Base-by-base conservation (phyloP, 345 rosid species). In the Acer negundo region DNA sequence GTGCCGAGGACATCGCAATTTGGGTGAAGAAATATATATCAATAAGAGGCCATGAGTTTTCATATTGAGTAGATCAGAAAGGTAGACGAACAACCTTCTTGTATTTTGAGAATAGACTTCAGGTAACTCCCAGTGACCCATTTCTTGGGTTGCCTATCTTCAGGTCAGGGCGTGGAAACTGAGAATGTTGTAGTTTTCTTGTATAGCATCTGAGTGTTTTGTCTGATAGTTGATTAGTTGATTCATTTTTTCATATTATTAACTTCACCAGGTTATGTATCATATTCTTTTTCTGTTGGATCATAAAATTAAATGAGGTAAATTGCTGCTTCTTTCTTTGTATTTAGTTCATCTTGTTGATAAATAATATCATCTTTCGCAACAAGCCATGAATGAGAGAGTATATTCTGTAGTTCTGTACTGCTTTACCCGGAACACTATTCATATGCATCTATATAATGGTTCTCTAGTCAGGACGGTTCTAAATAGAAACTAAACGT, bases 1-100 rank as follows among this genome's bases (percentile, higher is more conserved):
- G 95, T 67, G 90, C 97, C 0, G 98, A 96, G 83, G 98, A 94
- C 77, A 89, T 94, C 35, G 88, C 97, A 24, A 92, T 96, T 72
- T 92, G 97, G 98, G 91, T 90, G 73, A 94, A 94, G 90, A 96
- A 94, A 69, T 87, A 91, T 69, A 94, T 92, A 74, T 96, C 97
- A 62, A n/a, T 88, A 22, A 81, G 98, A 28, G 97, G 97, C 23
- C 94, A 96, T 23, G 95, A 96, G 72, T 94, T 94, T 82, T 96
- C 99, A 22, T 94, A 94, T 81, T 96, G 85, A 86, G 22, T 67
- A 51, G 42, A 55, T 35, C 13, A 62, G 46, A 62, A 69, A 67
- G 56, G 49, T 17, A 31, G 22, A 72, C 28, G 49, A 69, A 31
- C 67, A 26, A 35, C 31, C 22, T 15, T 67, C 73, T 58, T 80